Base-by-base conservation (phyloP, 1,284 basidiomycete species). In the Amylostereum chailletii region DNA sequence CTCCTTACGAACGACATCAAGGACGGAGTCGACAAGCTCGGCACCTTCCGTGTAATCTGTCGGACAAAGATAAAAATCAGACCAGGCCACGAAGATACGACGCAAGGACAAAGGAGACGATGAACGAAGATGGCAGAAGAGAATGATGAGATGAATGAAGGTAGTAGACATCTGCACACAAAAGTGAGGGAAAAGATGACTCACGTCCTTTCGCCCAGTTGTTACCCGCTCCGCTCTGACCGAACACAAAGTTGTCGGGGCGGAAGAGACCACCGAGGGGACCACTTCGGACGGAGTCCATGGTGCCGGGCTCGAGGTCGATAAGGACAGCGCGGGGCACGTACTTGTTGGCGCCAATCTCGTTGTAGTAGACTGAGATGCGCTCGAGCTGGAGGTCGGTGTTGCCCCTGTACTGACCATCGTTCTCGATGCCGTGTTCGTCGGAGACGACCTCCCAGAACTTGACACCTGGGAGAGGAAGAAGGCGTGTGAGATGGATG, bases 371-470 rank as follows among this genome's bases (percentile, higher is more conserved):
- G 58, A 94, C 92, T 62, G 87, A 90, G 75, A 97, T 96, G 61
- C 94, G 89, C 74, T 98, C 95, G 60, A 98, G 87, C 75, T 98
- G 95, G 60, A 93, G 83, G 72, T 97, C 94, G 66, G 88, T 88
- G 69, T 71, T 92, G 64, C 95, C 95, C 71, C 88, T 86, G 83
- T 97, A 98, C 54, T 78, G 70, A 72, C 94, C 94, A 75, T 94
- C 89, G 68, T 76, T 77, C 70, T 90, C 90, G 69, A 97, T 93
- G 65, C 92, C 92, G 70, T 98, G 94, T 77, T 98, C 94, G 69
- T 97, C 93, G 53, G 92, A 94, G 65, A 98, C 84, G 61, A 92
- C 93, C 71, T 89, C 93, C 94, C 93, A 97, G 85, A 98, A 97
- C 74, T 96, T 96, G 77, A 91, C 89, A 86, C 89, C 88, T 89